A percentile compares a stretch with the other conserved stretches of the same genome.
Evolutionary conservation across 208 protist species (phyloP).

Genomic region (Blastocrithidia nonstop): DNA sequence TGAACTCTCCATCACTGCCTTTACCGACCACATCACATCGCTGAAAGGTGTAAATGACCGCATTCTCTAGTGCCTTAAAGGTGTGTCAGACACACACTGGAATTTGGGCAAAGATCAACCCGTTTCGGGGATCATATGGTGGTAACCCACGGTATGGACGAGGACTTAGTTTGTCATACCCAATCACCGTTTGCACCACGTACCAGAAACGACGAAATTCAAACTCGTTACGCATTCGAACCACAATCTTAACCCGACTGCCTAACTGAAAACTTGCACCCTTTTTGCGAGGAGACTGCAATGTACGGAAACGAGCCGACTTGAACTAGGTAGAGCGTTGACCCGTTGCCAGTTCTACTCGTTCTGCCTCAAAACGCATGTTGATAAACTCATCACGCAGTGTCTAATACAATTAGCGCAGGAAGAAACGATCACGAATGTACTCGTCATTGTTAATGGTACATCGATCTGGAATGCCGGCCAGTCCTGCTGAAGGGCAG

Average conservation of each 20-base stretch:
- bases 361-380: slow-evolving; percentile 27
- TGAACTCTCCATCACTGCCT: slow-evolving; percentile 11
- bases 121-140: slow-evolving; percentile 61
- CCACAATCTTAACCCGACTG: slow-evolving; percentile 13
- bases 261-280: slow-evolving; percentile 7
- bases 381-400: slow-evolving; percentile 43
- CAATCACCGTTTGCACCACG: slow-evolving; percentile 42
- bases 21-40: slow-evolving; percentile 22
- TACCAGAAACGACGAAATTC: slow-evolving; percentile 45
- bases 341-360: slow-evolving; percentile 10
- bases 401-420: slow-evolving; percentile 43
- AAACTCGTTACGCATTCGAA: slow-evolving; percentile 42
- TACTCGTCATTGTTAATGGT: slow-evolving; percentile 23
- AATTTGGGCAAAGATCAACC: slow-evolving; percentile 34
- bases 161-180: slow-evolving; percentile 42
- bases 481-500: slow-evolving; percentile 11
- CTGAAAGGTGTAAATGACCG: slow-evolving; percentile 25
- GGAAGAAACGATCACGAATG: slow-evolving; percentile 30
- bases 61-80: slow-evolving; percentile 21
- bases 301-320: slow-evolving; percentile 16
- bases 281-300: slow-evolving; percentile 29
- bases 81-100: slow-evolving; percentile 54
- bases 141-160: slow-evolving; percentile 47
- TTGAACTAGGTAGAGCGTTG: slow-evolving; percentile 3
- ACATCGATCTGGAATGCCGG: slow-evolving; percentile 12